A percentile compares a stretch with the other conserved stretches of the same genome.
These are phyloP conservation scores for Cladorrhinum samala DNA, from an alignment of 495 filamentous ascomycete genomes.

Conservation along the genomic window DNA sequence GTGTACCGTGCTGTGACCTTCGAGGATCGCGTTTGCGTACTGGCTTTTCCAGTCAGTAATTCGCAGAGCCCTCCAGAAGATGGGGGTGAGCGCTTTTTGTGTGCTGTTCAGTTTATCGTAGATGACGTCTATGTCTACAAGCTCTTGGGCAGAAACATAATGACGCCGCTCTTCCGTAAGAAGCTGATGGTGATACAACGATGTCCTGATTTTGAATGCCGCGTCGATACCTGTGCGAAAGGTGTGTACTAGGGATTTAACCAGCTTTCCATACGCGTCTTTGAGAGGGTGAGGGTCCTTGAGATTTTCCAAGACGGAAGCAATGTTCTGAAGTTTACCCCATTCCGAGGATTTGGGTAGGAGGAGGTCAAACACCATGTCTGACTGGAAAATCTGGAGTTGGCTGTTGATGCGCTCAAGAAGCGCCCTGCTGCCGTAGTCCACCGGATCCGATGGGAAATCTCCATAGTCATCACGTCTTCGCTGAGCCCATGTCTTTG, in stretches of 20 bases:
- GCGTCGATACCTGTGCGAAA: slow-evolving; percentile 9
- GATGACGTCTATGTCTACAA: not conserved
- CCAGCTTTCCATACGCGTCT: slow-evolving; percentile 22
- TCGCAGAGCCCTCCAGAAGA: not conserved
- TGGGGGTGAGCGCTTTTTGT: slow-evolving; percentile 3
- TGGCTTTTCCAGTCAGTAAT: not conserved
- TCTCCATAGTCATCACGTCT: slow-evolving; percentile 29
- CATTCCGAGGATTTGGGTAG: slow-evolving; percentile 11
- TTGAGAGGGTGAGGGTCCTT: slow-evolving; percentile 41
- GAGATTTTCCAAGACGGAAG: not conserved
- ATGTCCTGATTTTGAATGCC: not conserved
- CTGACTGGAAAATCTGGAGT: slow-evolving; percentile 12
- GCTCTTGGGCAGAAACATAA: not conserved
- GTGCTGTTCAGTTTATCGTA: not conserved
- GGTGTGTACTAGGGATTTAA: slow-evolving; percentile 9
- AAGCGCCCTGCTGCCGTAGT: slow-evolving; percentile 23
- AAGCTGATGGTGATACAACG: not conserved
- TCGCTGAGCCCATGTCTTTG: slow-evolving; percentile 18
- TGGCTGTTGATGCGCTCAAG: slow-evolving; percentile 19
- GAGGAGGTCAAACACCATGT: slow-evolving; percentile 14
- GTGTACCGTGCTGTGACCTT: not conserved
- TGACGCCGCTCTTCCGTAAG: not conserved
- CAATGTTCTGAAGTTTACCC: slow-evolving; percentile 7
- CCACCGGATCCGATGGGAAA: slow-evolving; percentile 26
- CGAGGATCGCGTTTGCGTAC: not conserved